These are phyloP conservation scores for Mycena vitilis DNA, from an alignment of 768 basidiomycete species.

Conservation along the genomic window DNA sequence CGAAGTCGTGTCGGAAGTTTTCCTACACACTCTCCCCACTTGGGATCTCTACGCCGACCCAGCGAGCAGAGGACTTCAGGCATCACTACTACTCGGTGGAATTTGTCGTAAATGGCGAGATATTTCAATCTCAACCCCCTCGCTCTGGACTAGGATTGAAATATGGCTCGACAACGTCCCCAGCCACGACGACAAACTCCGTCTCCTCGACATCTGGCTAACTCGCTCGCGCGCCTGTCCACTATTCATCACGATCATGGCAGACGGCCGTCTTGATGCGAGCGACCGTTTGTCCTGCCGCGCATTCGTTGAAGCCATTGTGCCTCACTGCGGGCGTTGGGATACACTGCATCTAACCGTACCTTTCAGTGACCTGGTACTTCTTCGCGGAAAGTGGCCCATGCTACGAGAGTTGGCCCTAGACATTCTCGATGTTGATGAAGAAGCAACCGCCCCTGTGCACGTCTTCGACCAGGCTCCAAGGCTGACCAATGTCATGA, in stretches of 20 bases:
- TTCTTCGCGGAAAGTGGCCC: not conserved
- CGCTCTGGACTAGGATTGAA: not conserved
- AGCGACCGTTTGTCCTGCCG: not conserved
- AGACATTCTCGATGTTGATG: too few species aligned
- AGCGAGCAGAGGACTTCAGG: not conserved
- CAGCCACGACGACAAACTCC: not conserved
- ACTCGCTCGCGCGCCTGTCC: not conserved
- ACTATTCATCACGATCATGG: not conserved
- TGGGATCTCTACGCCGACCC: too few species aligned
- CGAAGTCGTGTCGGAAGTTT: constrained; percentile 11
- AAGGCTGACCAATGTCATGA: not conserved
- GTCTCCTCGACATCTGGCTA: not conserved
- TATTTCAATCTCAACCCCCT: constrained; percentile 2
- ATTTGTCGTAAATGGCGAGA: constrained; percentile 9
- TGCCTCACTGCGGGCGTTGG: not conserved
- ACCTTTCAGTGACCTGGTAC: not conserved
- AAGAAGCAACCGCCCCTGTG: not conserved
- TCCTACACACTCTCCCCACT: not conserved
- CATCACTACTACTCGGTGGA: not conserved
- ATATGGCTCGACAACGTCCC: too few species aligned
- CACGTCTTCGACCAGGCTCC: not conserved
- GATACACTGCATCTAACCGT: not conserved
- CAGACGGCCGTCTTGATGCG: not conserved
- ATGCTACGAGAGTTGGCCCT: not conserved
- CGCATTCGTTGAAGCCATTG: not conserved